Percentiles rank a stretch among this genome's conserved stretches.
phyloP scores from a whole-genome alignment of 192 early-diverging fungal species.

The Backusella parvicylindrica region DNA sequence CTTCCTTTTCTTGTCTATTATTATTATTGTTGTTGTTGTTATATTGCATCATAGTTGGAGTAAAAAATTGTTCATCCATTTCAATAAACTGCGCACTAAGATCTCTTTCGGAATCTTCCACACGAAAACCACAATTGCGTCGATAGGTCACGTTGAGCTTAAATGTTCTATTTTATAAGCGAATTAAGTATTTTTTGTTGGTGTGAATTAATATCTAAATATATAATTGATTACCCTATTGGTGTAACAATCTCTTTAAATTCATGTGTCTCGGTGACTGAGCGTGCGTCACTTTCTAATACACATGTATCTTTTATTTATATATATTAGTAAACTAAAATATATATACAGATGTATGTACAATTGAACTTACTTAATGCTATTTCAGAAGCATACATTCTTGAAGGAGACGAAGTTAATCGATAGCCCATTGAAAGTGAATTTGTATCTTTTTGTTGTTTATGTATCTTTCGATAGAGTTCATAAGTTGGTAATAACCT shows the following conservation, averaged over 20 bases:
- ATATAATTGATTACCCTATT: constrained; percentile 48
- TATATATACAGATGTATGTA: background rate
- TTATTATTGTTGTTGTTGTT: background rate
- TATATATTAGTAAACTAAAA: background rate
- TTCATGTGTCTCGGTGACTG: constrained; percentile 46
- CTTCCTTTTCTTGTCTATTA: background rate
- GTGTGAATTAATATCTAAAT: background rate
- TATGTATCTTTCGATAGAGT: constrained; percentile 14
- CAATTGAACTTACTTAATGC: constrained; percentile 55
- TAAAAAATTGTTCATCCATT: constrained; percentile 71
- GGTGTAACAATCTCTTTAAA: constrained; percentile 72
- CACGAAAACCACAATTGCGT: constrained; percentile 66
- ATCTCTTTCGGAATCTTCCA: constrained; percentile 48
- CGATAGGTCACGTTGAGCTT: constrained; percentile 68
- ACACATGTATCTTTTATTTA: constrained; percentile 25
- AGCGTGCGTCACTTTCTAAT: constrained; percentile 50
- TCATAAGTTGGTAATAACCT: constrained; percentile 71
- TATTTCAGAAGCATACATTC: constrained; percentile 56
- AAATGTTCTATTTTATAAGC: constrained; percentile 46
- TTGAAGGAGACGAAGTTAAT: constrained; percentile 47
- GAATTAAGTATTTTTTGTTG: background rate
- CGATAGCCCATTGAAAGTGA: constrained; percentile 64
- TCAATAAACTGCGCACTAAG: constrained; percentile 52
- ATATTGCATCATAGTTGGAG: constrained; percentile 36
- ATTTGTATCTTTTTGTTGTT: constrained; percentile 40